Conservation (phyloP, 805 yeast species). For the Hanseniaspora occidentalis region DNA sequence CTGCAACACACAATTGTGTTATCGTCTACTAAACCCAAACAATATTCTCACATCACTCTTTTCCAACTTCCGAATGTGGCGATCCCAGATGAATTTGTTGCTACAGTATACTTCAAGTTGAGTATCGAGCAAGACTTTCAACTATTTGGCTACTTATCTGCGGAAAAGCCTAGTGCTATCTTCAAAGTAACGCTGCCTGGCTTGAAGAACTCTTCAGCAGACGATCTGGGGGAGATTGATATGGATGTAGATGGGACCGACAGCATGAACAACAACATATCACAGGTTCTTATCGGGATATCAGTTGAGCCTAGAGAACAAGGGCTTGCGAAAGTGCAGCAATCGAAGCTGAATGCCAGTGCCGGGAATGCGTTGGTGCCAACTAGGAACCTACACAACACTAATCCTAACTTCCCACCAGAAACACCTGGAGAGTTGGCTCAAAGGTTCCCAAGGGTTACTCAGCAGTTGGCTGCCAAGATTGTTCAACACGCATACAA, state of each 20-base stretch:
- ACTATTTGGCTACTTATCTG: conserved; percentile 50
- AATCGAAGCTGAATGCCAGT: conserved; percentile 24
- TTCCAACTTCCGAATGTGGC: conserved; percentile 76
- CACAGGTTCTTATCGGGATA: conserved; percentile 55
- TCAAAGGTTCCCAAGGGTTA: conserved; percentile 27
- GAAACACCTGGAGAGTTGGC: conserved; percentile 22
- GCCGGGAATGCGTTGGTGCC: conserved; percentile 12
- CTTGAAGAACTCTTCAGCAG: conserved; percentile 17
- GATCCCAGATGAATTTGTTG: conserved; percentile 59
- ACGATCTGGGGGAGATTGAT: conserved; percentile 43
- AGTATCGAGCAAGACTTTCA: conserved; percentile 47
- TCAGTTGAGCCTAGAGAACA: conserved; percentile 69
- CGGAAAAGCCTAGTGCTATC: conserved; percentile 78
- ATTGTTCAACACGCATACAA: conserved; percentile 90
- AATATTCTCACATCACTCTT: conserved; percentile 60
- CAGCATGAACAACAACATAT: conserved; percentile 22
- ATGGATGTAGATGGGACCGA: conserved; percentile 39
- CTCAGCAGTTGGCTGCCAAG: conserved; percentile 65
- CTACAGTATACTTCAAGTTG: conserved; percentile 79
- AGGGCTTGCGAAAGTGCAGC: conserved; percentile 47
- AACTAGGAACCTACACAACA: conserved; percentile 19
- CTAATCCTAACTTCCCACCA: conserved; percentile 2
- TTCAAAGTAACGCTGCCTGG: conserved; percentile 49
- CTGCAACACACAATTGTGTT: conserved; percentile 25
- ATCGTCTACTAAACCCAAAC: conserved; percentile 24